phyloP scores from a whole-genome alignment of 1,284 basidiomycete species.

The Ganoderma meredithae region DNA sequence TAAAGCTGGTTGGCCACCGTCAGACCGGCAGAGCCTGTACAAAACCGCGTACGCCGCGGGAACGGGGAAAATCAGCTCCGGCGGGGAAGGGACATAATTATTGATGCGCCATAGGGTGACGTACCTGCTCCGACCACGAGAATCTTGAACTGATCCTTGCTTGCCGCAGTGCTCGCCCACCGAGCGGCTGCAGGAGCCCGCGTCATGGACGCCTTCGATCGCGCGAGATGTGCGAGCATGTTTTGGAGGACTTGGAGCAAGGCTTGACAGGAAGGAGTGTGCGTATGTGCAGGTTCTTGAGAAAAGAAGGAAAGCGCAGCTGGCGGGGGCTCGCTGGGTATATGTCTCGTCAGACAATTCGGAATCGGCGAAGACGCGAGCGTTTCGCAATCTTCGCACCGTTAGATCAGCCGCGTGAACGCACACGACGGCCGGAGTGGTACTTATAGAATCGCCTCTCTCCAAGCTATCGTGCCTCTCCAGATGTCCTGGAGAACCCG shows the following conservation, averaged over 20 bases:
- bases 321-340: constrained; percentile 4
- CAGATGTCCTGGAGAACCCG: neutral
- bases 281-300: constrained; percentile 9
- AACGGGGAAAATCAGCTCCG: constrained; percentile 22
- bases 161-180: constrained; percentile 48
- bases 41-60: neutral
- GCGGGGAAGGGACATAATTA: constrained; percentile 18
- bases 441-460: neutral
- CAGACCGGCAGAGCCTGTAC: constrained; percentile 78
- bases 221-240: constrained; percentile 29
- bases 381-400: constrained; percentile 28
- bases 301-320: constrained; percentile 11
- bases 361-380: constrained; percentile 24
- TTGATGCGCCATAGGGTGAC: constrained; percentile 31
- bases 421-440: neutral
- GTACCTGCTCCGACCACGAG: constrained; percentile 73
- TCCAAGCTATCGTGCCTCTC: neutral
- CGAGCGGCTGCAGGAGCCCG: constrained; percentile 29
- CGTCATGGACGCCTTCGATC: constrained; percentile 26
- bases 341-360: constrained; percentile 26
- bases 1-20: constrained; percentile 86
- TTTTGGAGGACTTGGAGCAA: constrained; percentile 1
- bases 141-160: constrained; percentile 63
- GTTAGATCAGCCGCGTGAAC: constrained; percentile 1
- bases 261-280: neutral